Evolutionary conservation across 2,329 filamentous ascomycete species (phyloP), one percentile per base, ranked within the genome.

Genomic region (Alternaria conjuncta): DNA sequence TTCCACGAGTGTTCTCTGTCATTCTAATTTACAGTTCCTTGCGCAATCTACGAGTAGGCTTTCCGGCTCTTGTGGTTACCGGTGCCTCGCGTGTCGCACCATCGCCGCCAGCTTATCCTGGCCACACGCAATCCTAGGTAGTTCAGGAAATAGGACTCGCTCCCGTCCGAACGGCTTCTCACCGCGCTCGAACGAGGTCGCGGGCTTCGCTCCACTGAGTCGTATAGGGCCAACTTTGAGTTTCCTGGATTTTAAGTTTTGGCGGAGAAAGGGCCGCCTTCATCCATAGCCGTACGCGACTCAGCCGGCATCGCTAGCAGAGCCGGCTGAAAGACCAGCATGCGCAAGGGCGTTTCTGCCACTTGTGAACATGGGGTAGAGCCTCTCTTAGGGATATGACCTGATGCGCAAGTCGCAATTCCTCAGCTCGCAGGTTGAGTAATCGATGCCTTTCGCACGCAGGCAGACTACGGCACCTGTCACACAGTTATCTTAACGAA

Each of bases 11-110:
- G 36, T 41, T 41, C 36, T 41, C 36, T 41, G n/a, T 41, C 36
- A 18, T 41, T 11, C n/a, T 41, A 41, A 41, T 41, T 41, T 18
- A 41, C 36, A 41, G n/a, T 41, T 41, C 5, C 9, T 41, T 18
- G 36, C 36, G 36, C 36, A 41, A 41, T 41, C 9, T 41, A 5
- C 36, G 36, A 41, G 15, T 51, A 15, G 28, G 20, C 20, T 55
- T 32, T 51, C 21, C 28, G 32, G 49, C 49, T 51, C 49, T 36
- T 18, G 32, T 15, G 26, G 28, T 26, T 28, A 43, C 44, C 36
- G 59, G 32, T 21, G 36, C 45, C 55, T 45, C 36, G 49, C 28
- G 56, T 20, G 60, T 63, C 60, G 60, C 60, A 63, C 60, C 55
- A 63, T 54, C 43, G 47, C 28, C 13, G 43, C 41, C 23, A 47